Evolutionary conservation across 2,329 filamentous ascomycete species (phyloP).

Genomic region (Fusarium sp.): DNA sequence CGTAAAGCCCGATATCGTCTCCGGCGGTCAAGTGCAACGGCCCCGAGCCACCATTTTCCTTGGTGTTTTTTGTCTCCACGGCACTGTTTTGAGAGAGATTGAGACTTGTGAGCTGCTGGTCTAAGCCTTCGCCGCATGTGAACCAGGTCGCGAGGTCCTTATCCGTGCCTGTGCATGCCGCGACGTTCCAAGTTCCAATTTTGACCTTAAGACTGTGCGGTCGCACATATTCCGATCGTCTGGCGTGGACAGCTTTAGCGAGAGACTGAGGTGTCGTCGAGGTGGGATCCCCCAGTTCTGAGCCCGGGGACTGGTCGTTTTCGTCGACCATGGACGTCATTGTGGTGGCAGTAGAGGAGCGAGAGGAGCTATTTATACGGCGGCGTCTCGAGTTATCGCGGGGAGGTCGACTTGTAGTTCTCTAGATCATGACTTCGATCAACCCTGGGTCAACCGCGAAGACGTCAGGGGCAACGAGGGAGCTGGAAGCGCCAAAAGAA

Average conservation of each 20-base stretch:
- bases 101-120: slow-evolving; percentile 69
- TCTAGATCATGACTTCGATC: slow-evolving; percentile 51
- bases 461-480: neutral
- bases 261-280: slow-evolving; percentile 65
- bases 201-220: slow-evolving; percentile 83
- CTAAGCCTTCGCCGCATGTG: slow-evolving; percentile 77
- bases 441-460: slow-evolving; percentile 25
- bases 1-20: slow-evolving; percentile 86
- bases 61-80: slow-evolving; percentile 49
- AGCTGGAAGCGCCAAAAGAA: slow-evolving; percentile 25
- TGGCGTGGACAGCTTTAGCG: slow-evolving; percentile 74
- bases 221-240: slow-evolving; percentile 82
- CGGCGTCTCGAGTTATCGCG: slow-evolving; percentile 42
- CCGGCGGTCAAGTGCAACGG: slow-evolving; percentile 62
- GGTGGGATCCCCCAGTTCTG: slow-evolving; percentile 58
- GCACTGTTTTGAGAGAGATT: slow-evolving; percentile 55
- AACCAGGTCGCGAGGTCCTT: slow-evolving; percentile 93
- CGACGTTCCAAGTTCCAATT: slow-evolving; percentile 95
- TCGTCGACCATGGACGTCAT: slow-evolving; percentile 47
- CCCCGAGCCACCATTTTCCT: slow-evolving; percentile 49
- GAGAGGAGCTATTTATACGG: slow-evolving; percentile 30
- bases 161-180: slow-evolving; percentile 83
- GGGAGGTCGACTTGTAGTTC: slow-evolving; percentile 42
- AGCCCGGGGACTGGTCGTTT: slow-evolving; percentile 49
- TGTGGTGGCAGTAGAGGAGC: slow-evolving; percentile 23